A percentile compares a stretch with the other conserved stretches of the same genome.
Evolutionary conservation across 2,329 filamentous ascomycete genomes (phyloP).

Genomic region (Pseudofabraea citricarpa): DNA sequence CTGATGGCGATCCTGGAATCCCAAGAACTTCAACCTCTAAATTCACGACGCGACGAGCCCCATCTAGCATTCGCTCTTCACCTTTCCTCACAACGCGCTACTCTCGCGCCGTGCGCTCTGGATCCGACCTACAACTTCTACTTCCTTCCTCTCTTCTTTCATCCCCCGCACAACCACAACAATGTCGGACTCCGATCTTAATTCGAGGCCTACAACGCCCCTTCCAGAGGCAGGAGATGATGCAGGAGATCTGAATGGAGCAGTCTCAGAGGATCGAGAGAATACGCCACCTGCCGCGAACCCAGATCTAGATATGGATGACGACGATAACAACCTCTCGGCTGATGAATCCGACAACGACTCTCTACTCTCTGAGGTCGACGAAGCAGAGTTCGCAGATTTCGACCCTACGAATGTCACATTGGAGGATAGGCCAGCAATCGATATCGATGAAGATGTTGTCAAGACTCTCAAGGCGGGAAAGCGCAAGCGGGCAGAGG

Average conservation of each 20-base stretch:
- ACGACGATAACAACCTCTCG: constrained; percentile 28
- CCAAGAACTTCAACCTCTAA: background rate
- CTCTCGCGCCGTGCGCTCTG: background rate
- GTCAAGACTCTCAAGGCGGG: constrained; percentile 58
- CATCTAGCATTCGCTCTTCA: background rate
- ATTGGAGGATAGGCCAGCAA: constrained; percentile 52
- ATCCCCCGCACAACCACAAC: background rate
- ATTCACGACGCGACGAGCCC: background rate
- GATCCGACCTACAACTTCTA: background rate
- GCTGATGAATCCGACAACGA: constrained; percentile 47
- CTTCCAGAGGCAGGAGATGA: too few species aligned
- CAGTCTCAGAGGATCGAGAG: constrained; percentile 18
- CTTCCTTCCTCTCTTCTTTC: background rate
- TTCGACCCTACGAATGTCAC: constrained; percentile 62
- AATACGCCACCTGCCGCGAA: constrained; percentile 16
- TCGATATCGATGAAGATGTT: constrained; percentile 64
- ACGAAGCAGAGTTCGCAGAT: constrained; percentile 65
- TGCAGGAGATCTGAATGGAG: constrained; percentile 11
- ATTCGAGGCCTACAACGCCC: constrained; percentile 17
- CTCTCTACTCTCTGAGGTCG: constrained; percentile 60
- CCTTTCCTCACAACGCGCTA: background rate
- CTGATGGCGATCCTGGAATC: background rate
- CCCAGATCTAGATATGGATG: constrained; percentile 25
- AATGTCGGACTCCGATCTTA: constrained; percentile 24
- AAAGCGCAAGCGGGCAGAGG: constrained; percentile 60